These are phyloP conservation scores for Microthlaspi erraticum DNA, from an alignment of 345 rosid species.

Conservation along the genomic window DNA sequence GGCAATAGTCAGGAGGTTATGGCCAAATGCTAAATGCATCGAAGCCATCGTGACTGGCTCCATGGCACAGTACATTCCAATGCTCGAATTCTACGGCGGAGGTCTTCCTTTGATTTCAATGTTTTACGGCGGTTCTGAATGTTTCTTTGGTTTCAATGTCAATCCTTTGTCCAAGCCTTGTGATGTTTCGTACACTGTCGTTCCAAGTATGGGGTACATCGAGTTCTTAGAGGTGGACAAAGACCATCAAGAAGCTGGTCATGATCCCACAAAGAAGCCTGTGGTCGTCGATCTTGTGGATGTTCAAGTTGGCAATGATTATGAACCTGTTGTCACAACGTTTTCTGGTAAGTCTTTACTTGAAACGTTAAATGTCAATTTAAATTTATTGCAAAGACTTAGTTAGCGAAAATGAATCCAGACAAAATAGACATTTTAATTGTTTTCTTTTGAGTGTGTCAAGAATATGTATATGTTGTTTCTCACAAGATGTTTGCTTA, in stretches of 20 bases:
- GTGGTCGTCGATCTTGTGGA: no score
- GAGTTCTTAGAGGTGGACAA: slow-evolving; percentile 75
- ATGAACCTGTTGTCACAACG: slow-evolving; percentile 86
- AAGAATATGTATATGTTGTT: no score
- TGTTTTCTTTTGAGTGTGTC: no score
- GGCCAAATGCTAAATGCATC: slow-evolving; percentile 84
- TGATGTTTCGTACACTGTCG: slow-evolving; percentile 82
- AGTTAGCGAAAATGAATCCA: background rate
- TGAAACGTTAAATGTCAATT: background rate
- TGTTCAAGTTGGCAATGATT: no score
- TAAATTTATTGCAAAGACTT: background rate
- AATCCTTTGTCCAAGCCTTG: slow-evolving; percentile 67
- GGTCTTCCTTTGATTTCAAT: slow-evolving; percentile 83
- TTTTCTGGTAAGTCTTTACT: slow-evolving; percentile 58
- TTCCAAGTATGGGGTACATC: slow-evolving; percentile 80
- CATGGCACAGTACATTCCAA: slow-evolving; percentile 86
- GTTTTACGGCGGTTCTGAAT: slow-evolving; percentile 82
- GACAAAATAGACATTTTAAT: no score
- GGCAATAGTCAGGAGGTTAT: slow-evolving; percentile 68
- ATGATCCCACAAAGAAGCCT: no score
- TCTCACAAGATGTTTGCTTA: background rate
- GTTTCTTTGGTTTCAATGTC: slow-evolving; percentile 76
- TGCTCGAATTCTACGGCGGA: slow-evolving; percentile 72
- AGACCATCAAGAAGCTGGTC: slow-evolving; percentile 54
- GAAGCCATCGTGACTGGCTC: slow-evolving; percentile 82